Conservation (phyloP, 257 asterid genomes). For the Eustoma russellianum region DNA sequence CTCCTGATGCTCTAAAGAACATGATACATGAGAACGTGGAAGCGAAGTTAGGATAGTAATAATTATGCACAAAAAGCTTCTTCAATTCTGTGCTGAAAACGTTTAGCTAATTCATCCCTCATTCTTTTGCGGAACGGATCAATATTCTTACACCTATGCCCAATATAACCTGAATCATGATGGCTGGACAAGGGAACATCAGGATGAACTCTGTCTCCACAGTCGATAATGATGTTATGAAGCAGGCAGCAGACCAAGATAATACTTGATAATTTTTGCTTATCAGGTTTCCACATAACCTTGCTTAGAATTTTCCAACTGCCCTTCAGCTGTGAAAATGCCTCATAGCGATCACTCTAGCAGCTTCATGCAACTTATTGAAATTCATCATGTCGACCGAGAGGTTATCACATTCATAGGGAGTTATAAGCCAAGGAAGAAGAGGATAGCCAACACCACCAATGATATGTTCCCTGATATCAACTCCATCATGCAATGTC, state of each 20-base stretch:
- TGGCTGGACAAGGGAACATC: conserved; percentile 54
- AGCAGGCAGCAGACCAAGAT: conserved; percentile 86
- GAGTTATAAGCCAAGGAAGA: conserved; percentile 90
- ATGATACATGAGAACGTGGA: background rate
- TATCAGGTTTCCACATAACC: conserved; percentile 99
- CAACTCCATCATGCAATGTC: conserved; percentile 24
- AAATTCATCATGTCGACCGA: conserved; percentile 21
- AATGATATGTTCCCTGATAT: conserved; percentile 63
- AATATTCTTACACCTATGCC: conserved; percentile 26
- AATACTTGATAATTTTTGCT: conserved; percentile 78
- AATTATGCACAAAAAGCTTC: conserved; percentile 6
- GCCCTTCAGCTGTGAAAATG: conserved; percentile 73
- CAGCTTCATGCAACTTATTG: conserved; percentile 43
- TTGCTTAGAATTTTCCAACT: conserved; percentile 93
- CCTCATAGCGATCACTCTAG: conserved; percentile 47
- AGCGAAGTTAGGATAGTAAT: background rate
- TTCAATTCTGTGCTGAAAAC: conserved; percentile 3
- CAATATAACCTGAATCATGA: conserved; percentile 45
- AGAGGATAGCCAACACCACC: conserved; percentile 78
- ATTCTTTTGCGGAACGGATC: conserved; percentile 38
- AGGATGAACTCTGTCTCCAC: conserved; percentile 55
- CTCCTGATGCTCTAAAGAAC: background rate
- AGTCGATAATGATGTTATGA: conserved; percentile 75
- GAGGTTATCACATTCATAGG: conserved; percentile 37
- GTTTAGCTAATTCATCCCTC: conserved; percentile 50